These are phyloP conservation scores for Emergomyces pasteurianus DNA, from an alignment of 2,329 filamentous ascomycete species.

Conservation along the genomic window DNA sequence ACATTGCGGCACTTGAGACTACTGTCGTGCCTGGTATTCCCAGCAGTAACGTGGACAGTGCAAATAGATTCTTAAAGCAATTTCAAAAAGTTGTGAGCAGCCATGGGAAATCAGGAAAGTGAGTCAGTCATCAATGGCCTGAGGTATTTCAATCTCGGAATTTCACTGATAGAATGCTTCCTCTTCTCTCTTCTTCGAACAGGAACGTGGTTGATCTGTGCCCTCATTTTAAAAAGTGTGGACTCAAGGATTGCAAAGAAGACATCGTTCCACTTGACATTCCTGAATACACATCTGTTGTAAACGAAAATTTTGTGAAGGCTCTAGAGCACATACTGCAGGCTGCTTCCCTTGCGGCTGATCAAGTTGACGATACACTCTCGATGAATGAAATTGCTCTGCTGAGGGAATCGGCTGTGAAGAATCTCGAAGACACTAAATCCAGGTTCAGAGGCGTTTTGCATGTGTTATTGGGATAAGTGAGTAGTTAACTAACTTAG, in stretches of 20 bases:
- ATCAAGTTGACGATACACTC: not conserved
- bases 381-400: not conserved
- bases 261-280: not conserved
- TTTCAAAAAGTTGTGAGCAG: not conserved
- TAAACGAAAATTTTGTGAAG: not conserved
- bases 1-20: not conserved
- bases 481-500: too few relatives aligned
- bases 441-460: not conserved
- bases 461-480: not conserved
- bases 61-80: not conserved
- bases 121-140: too few relatives aligned
- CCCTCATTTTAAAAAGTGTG: not conserved
- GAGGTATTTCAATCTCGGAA: too few relatives aligned
- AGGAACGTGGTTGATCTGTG: not conserved
- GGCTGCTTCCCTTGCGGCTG: not conserved
- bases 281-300: not conserved
- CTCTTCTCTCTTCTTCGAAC: not conserved
- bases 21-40: not conserved
- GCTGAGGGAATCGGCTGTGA: not conserved
- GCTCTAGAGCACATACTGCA: not conserved
- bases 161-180: too few relatives aligned
- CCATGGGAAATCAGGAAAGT: not conserved
- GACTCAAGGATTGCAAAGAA: conserved; percentile 1
- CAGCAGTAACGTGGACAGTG: not conserved
- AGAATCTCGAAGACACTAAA: not conserved